Percentiles rank a stretch among this genome's conserved stretches.
phyloP scores from a whole-genome alignment of 1,139 yeast genomes.

The Pichia sp. region DNA sequence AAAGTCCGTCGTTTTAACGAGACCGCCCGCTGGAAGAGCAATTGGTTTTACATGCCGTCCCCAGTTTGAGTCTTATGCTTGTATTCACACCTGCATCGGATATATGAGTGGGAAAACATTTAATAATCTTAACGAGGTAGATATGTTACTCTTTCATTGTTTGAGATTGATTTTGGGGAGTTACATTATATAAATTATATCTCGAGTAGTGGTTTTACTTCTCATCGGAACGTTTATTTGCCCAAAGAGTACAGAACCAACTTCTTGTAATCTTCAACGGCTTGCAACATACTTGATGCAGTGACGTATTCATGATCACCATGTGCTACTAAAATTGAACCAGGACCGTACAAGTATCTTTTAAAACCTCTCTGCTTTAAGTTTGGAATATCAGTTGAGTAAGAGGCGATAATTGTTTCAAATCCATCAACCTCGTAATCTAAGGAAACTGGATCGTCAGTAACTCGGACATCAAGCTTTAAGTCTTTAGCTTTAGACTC shows the following conservation, averaged over 20 bases:
- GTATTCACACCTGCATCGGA: slow-evolving; percentile 22
- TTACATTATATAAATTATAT: neutral
- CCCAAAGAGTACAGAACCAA: slow-evolving; percentile 34
- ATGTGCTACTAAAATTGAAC: slow-evolving; percentile 63
- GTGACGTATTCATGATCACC: slow-evolving; percentile 56
- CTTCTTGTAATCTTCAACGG: slow-evolving; percentile 54
- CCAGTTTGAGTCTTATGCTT: slow-evolving; percentile 23
- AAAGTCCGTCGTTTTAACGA: neutral
- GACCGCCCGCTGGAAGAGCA: slow-evolving; percentile 15
- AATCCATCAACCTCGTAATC: slow-evolving; percentile 63
- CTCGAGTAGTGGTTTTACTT: too few species aligned
- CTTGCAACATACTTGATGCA: slow-evolving; percentile 44
- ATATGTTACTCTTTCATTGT: too few species aligned
- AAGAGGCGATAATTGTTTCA: slow-evolving; percentile 50
- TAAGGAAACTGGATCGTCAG: slow-evolving; percentile 43
- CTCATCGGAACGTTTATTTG: too few species aligned
- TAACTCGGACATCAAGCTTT: slow-evolving; percentile 13
- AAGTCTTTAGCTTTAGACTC: slow-evolving; percentile 14
- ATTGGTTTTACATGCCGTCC: slow-evolving; percentile 16
- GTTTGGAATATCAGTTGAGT: slow-evolving; percentile 64
- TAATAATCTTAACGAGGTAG: neutral
- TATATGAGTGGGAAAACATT: slow-evolving; percentile 20
- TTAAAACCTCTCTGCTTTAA: slow-evolving; percentile 37
- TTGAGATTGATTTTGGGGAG: too few species aligned
- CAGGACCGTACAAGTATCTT: slow-evolving; percentile 65